Evolutionary conservation across 768 basidiomycete genomes (phyloP).

Genomic region (Leccinum broughii): DNA sequence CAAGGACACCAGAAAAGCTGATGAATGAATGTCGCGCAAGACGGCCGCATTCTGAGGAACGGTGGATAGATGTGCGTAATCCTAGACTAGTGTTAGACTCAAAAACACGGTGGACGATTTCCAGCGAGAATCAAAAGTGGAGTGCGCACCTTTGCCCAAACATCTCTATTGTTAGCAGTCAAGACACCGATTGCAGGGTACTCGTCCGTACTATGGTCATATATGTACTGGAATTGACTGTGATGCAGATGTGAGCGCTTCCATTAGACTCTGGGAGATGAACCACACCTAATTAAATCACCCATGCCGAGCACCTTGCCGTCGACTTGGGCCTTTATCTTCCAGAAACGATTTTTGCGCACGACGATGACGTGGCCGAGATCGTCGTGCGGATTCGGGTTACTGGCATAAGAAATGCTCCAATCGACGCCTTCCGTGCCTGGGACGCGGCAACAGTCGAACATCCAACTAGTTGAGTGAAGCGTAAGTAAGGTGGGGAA

Average conservation of each 20-base stretch:
- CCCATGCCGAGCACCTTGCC: constrained; percentile 60
- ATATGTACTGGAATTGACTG: constrained; percentile 74
- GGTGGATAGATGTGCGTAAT: constrained; percentile 59
- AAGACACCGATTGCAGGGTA: constrained; percentile 79
- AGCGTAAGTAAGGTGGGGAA: not conserved
- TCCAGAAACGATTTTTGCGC: constrained; percentile 86
- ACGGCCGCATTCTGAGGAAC: constrained; percentile 63
- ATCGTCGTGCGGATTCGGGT: constrained; percentile 31
- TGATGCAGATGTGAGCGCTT: constrained; percentile 8
- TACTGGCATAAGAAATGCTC: constrained; percentile 67
- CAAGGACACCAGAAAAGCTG: constrained; percentile 82
- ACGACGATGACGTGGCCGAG: constrained; percentile 83
- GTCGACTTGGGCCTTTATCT: constrained; percentile 58
- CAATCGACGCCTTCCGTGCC: constrained; percentile 75
- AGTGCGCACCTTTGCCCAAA: constrained; percentile 77
- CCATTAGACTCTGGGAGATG: not conserved
- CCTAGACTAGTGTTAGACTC: constrained; percentile 39
- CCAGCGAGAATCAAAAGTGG: not conserved
- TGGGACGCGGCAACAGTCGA: constrained; percentile 84
- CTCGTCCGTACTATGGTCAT: constrained; percentile 58
- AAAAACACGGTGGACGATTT: not conserved
- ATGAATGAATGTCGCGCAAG: constrained; percentile 74
- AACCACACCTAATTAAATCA: constrained; percentile 62
- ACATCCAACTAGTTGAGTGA: constrained; percentile 73
- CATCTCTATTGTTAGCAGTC: constrained; percentile 77